Base-by-base conservation (phyloP, 2,329 filamentous ascomycete species). In the Alternaria sp. region DNA sequence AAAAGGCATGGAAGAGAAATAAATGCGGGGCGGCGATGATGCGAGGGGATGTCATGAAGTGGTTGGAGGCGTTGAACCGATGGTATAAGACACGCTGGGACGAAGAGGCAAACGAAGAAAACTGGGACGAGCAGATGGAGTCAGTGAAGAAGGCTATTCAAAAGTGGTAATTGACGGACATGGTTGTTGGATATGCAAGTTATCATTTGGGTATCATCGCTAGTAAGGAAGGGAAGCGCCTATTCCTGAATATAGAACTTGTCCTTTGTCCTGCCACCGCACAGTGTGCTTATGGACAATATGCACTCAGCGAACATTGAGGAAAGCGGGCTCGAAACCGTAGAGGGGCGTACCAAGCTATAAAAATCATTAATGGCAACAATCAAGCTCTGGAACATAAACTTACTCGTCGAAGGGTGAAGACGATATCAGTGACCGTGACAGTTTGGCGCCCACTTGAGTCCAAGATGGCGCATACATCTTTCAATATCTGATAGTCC, bases 351-450 rank as follows among this genome's bases (percentile, higher is more conserved):
- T 49, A 1, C 73, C 73, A 16, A 65, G 65, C 73, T 73, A 43
- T 7, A 9, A 51, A 1, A 14, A 32, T 20, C n/a, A 44, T 63
- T 48, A 60, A 63, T 28, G 48, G 42, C 14, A 12, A 14, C 26
- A 38, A 11, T 2, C 8, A 11, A 30, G 3, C 12, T 5, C 4
- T 5, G 11, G 20, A 32, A 24, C 3, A 4, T 28, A 6, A 69
- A 69, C 71, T 47, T 73, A 75, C 73, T 30, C 68, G 57, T 28
- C 75, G 74, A n/a, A 78, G 57, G 1, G 67, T 62, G 52, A 72
- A 76, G 4, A 78, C 69, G 6, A 78, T 66, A 22, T 78, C 75
- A 0, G 56, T 67, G 0, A 77, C 73, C 1, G 42, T 49, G 1
- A 78, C 67, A 0, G 75, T 78, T 49, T 73, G 75, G 0, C 75